Percentiles rank a stretch among this genome's conserved stretches.
phyloP scores from a whole-genome alignment of 305 asterid species.

The Fraxinus angustifolia region DNA sequence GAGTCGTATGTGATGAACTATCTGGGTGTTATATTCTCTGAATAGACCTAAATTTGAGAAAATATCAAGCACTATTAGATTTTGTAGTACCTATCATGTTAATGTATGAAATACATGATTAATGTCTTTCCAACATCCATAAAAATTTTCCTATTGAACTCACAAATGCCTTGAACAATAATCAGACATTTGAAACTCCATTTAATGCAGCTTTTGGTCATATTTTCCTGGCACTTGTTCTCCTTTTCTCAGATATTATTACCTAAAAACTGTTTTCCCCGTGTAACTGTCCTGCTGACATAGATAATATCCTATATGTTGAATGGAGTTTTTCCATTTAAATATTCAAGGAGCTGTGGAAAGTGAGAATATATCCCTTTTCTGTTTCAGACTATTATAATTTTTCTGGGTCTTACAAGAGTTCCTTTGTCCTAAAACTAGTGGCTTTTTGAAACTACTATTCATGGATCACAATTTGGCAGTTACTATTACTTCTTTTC shows the following conservation, averaged over 20 bases:
- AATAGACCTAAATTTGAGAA: not conserved
- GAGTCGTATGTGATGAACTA: not conserved
- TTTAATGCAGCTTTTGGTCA: not conserved
- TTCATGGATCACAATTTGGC: not conserved
- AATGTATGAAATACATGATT: not conserved
- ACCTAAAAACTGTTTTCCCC: not conserved
- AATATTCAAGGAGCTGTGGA: not conserved
- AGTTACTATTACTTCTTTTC: not conserved
- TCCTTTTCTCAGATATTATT: too few species aligned
- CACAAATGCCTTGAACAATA: not conserved
- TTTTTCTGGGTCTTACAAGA: not conserved
- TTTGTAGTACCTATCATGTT: not conserved
- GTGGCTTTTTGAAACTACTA: not conserved
- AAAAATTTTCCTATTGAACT: not conserved
- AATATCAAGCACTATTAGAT: not conserved
- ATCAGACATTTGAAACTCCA: not conserved
- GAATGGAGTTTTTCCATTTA: not conserved
- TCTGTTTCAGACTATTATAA: not conserved
- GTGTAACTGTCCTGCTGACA: not conserved
- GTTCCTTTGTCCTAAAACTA: not conserved
- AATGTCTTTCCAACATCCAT: not conserved
- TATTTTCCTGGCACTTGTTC: too few species aligned
- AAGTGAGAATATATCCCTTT: not conserved
- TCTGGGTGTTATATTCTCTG: not conserved
- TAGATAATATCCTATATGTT: not conserved